These are phyloP conservation scores for Bacidia gigantensis DNA, from an alignment of 495 filamentous ascomycete genomes.

Conservation along the genomic window DNA sequence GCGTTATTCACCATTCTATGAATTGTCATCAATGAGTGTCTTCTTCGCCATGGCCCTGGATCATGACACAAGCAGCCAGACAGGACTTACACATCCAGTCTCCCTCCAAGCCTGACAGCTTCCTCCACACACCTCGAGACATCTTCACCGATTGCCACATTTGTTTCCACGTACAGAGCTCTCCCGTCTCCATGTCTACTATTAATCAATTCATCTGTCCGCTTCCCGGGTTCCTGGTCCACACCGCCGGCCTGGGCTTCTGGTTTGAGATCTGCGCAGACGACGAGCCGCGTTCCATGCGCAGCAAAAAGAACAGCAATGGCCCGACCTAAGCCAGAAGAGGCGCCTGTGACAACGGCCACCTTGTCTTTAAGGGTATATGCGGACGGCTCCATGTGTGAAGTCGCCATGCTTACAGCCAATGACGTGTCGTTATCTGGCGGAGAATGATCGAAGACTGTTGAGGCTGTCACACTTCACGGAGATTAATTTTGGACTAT, in stretches of 20 bases:
- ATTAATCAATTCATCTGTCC: constrained; percentile 29
- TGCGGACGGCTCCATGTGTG: too few species aligned
- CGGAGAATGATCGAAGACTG: too few species aligned
- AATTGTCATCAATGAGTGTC: background rate
- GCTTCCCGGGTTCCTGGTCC: constrained; percentile 1
- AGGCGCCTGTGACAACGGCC: constrained; percentile 36
- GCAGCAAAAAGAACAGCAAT: constrained; percentile 24
- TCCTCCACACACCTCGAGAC: constrained; percentile 24
- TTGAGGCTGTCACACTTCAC: too few species aligned
- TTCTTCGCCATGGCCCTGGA: too few species aligned
- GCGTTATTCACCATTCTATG: constrained; percentile 42
- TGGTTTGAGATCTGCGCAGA: constrained; percentile 35
- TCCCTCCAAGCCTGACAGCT: constrained; percentile 27
- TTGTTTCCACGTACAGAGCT: constrained; percentile 32
- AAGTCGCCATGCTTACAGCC: too few species aligned
- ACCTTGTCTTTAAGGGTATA: constrained; percentile 26
- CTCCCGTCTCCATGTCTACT: constrained; percentile 22
- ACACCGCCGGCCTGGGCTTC: constrained; percentile 8
- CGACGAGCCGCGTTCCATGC: constrained; percentile 31
- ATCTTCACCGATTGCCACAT: constrained; percentile 29
- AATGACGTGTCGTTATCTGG: too few species aligned
- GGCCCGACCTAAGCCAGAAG: constrained; percentile 33
- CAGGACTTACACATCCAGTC: constrained; percentile 34
- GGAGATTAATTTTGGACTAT: too few species aligned
- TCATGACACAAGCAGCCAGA: too few species aligned